These are phyloP conservation scores for Trichoderma sp. DNA, from an alignment of 2,329 filamentous ascomycete genomes.

Conservation along the genomic window DNA sequence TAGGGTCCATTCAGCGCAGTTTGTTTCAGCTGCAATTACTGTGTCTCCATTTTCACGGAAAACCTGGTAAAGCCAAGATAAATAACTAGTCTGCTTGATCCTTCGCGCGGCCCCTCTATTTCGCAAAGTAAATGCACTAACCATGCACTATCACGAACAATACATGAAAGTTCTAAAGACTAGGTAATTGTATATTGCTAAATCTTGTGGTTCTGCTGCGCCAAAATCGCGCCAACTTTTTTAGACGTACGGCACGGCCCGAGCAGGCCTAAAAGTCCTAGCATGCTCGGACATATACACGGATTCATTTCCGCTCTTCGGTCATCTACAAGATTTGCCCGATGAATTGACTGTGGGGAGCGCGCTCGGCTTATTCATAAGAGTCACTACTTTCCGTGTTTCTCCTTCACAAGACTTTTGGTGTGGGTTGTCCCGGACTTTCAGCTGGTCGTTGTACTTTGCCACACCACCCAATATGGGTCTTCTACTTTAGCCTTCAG, in stretches of 20 bases:
- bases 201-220: neutral
- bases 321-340: neutral
- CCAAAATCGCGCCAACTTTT: neutral
- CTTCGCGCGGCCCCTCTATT: neutral
- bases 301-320: neutral
- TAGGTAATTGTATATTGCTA: neutral
- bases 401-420: neutral
- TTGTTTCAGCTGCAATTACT: neutral
- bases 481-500: neutral
- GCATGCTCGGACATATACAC: neutral
- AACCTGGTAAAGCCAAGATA: neutral
- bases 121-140: neutral
- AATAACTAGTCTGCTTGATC: neutral
- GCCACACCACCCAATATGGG: neutral
- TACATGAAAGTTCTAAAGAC: no score
- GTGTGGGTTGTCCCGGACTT: neutral
- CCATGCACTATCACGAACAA: neutral
- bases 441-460: neutral
- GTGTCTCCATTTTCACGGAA: neutral
- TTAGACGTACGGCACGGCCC: neutral
- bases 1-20: neutral
- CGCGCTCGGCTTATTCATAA: neutral
- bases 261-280: neutral
- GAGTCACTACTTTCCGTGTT: neutral
- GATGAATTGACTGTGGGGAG: neutral